phyloP scores from a whole-genome alignment of 805 yeast species.

The Yarrowia deformans region DNA sequence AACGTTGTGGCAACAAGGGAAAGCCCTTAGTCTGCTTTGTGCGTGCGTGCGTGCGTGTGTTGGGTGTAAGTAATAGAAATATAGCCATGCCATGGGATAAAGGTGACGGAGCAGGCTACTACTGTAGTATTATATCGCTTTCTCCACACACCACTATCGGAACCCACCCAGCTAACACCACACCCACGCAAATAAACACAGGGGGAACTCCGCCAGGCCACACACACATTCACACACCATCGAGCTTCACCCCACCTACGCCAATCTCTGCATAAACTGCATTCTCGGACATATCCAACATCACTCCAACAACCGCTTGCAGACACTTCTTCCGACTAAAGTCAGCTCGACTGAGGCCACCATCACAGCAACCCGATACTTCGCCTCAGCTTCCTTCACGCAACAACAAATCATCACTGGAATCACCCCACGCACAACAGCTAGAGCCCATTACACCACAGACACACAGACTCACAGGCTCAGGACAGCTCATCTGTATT shows the following conservation, averaged over 20 bases:
- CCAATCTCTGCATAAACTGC: constrained; percentile 33
- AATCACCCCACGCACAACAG: not conserved
- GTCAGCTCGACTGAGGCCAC: constrained; percentile 12
- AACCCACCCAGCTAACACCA: not conserved
- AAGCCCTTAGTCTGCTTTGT: constrained; percentile 24
- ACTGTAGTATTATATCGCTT: not conserved
- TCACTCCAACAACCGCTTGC: constrained; percentile 7
- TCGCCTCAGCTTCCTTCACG: constrained; percentile 2
- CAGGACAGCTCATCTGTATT: constrained; percentile 8
- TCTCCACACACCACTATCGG: constrained; percentile 9
- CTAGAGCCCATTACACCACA: not conserved
- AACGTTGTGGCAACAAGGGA: constrained; percentile 32
- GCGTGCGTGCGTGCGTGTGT: constrained; percentile 5
- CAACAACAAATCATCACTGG: not conserved
- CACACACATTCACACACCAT: not conserved
- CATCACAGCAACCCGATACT: constrained; percentile 3
- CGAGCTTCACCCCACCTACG: constrained; percentile 11
- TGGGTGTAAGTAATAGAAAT: constrained; percentile 5
- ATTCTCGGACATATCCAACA: constrained; percentile 22
- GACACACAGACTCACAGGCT: not conserved
- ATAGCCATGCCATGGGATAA: constrained; percentile 5
- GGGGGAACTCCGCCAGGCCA: not conserved
- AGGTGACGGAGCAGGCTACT: constrained; percentile 5
- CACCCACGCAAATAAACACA: not conserved
- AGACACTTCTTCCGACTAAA: constrained; percentile 1